Conservation (phyloP, 176 grass and related monocot species). For the Elaeis guineensis region DNA sequence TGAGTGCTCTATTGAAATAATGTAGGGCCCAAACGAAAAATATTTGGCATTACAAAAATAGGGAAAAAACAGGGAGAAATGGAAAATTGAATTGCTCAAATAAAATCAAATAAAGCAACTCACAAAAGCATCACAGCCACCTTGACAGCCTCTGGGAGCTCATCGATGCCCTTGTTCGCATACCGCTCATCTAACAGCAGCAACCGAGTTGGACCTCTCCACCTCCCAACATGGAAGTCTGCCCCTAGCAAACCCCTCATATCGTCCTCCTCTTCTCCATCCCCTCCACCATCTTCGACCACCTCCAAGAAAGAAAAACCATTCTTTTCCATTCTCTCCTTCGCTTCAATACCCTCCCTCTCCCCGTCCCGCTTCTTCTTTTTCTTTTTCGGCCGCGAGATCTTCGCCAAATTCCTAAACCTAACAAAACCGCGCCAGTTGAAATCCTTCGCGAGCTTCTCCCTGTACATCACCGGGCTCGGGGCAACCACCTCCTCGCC, state of each 20-base stretch:
- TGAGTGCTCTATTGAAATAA: no score
- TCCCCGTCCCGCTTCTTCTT: slow-evolving; percentile 2
- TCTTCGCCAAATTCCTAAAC: slow-evolving; percentile 65
- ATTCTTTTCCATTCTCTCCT: slow-evolving; percentile 13
- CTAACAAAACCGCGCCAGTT: slow-evolving; percentile 59
- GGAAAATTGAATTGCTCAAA: neutral
- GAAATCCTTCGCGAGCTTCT: slow-evolving; percentile 74
- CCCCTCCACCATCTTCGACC: slow-evolving; percentile 12
- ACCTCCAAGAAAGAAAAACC: slow-evolving; percentile 40
- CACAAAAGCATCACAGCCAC: slow-evolving; percentile 29
- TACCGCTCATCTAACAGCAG: slow-evolving; percentile 72
- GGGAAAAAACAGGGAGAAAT: neutral
- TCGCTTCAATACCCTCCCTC: neutral
- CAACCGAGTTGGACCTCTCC: slow-evolving; percentile 56
- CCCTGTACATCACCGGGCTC: slow-evolving; percentile 45
- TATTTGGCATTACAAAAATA: no score
- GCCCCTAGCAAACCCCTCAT: slow-evolving; percentile 60
- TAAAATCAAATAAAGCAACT: neutral
- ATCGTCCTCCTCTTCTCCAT: slow-evolving; percentile 31
- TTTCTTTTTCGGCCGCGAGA: slow-evolving; percentile 75
- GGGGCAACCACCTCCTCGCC: slow-evolving; percentile 11
- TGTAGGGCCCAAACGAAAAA: no score
- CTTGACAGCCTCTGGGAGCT: slow-evolving; percentile 73
- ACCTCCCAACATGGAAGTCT: slow-evolving; percentile 27
- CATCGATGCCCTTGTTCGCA: slow-evolving; percentile 27